phyloP scores from a whole-genome alignment of 306 rosid genomes.

The Prunus salicina region DNA sequence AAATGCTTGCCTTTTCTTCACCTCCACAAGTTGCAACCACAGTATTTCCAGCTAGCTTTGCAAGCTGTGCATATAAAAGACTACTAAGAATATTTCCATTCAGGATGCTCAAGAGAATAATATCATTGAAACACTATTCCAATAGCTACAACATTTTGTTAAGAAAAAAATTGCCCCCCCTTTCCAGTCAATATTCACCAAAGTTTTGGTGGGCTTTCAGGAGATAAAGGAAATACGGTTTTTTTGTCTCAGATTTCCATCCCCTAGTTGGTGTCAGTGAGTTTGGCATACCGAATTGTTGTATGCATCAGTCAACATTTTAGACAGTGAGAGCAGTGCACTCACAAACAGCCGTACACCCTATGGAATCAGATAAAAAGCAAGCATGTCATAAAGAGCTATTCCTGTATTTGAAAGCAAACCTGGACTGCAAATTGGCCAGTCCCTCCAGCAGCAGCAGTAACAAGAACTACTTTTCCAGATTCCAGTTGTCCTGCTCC shows the following conservation, averaged over 20 bases:
- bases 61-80: slow-evolving; percentile 57
- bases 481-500: slow-evolving; percentile 88
- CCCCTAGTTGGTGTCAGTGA: neutral
- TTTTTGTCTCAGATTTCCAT: neutral
- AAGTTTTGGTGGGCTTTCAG: neutral
- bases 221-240: neutral
- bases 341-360: neutral
- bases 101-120: too few species aligned
- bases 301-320: neutral
- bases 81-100: neutral
- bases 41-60: slow-evolving; percentile 81
- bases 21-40: slow-evolving; percentile 99
- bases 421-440: slow-evolving; percentile 99
- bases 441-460: slow-evolving; percentile 99
- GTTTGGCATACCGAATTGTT: neutral
- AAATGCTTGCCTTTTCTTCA: slow-evolving; percentile 72
- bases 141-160: too few species aligned
- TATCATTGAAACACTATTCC: too few species aligned
- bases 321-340: neutral
- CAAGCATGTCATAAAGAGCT: neutral
- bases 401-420: neutral
- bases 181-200: too few species aligned
- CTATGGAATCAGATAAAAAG: neutral
- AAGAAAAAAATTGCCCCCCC: too few species aligned
- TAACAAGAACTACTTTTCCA: slow-evolving; percentile 83